Evolutionary conservation across 2,329 filamentous ascomycete species (phyloP), one percentile per base, ranked within the genome.

Genomic region (Sclerotinia borealis): DNA sequence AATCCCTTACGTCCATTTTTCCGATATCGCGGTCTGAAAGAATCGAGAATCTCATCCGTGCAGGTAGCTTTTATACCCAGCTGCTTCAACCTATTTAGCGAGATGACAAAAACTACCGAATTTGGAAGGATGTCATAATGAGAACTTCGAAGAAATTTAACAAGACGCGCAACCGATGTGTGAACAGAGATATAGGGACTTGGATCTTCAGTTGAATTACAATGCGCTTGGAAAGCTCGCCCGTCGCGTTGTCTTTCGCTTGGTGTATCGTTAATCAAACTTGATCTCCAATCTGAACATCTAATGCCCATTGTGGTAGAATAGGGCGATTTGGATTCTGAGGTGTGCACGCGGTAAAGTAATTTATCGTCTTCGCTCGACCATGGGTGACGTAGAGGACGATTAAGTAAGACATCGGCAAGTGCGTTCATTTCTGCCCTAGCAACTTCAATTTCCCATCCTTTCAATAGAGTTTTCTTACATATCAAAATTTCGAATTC

Each of bases 171-270:
- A 13, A 47, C 1, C 1, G 39, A 47, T 2, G 27, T 59, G 10
- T n/a, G 19, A 2, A 49, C 43, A 1, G 56, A 59, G 1, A 59
- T 59, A 11, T 59, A 49, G 15, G 56, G 56, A 9, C 39, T 47
- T 2, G 56, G 31, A 6, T 19, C 8, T 2, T 2, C 0, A 13
- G 9, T 27, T 8, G 0, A 1, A 9, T 58, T 36, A 13, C 41
- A 48, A n/a, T 59, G 56, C 3, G 4, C 1, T 13, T 39, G 43
- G 22, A 59, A 59, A 13, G 41, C n/a, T n/a, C 3, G 2, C 9
- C 51, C 51, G 10, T 41, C 0, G 1, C 1, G 15, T 15, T 41
- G 5, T 9, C 9, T 29, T 15, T 19, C 1, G n/a, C 4, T 29
- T 9, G 19, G 19, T 17, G 15, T 13, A 17, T 34, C 3, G 1